A percentile compares a stretch with the other conserved stretches of the same genome.
phyloP scores from a whole-genome alignment of 1,284 basidiomycete genomes.

The Mrakiaceae sp. region DNA sequence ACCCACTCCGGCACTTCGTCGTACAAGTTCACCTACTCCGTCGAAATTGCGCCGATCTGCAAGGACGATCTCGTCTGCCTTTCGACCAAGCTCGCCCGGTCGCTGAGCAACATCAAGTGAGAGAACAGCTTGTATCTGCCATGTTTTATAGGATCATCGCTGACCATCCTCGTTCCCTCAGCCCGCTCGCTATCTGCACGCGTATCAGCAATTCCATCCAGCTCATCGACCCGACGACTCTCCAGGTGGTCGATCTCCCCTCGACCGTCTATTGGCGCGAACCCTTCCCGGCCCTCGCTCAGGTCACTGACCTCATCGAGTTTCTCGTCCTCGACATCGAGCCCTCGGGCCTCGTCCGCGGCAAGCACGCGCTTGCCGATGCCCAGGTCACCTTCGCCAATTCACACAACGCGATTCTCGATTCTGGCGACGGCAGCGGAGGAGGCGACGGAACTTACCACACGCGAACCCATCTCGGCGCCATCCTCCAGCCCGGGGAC shows the following conservation, averaged over 20 bases:
- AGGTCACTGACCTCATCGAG: constrained; percentile 76
- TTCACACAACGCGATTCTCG: constrained; percentile 6
- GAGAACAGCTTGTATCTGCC: constrained; percentile 10
- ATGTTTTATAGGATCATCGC: background rate
- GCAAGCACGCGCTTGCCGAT: constrained; percentile 78
- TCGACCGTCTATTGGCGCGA: constrained; percentile 80
- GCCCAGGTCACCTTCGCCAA: constrained; percentile 83
- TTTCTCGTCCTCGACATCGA: constrained; percentile 94
- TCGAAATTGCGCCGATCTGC: constrained; percentile 93
- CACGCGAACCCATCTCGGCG: constrained; percentile 90
- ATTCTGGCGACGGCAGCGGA: constrained; percentile 18
- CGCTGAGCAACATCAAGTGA: constrained; percentile 68
- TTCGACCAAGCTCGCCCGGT: constrained; percentile 66
- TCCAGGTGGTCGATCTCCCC: constrained; percentile 71
- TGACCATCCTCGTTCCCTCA: constrained; percentile 18
- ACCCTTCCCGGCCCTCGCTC: constrained; percentile 74
- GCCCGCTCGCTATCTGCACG: constrained; percentile 72
- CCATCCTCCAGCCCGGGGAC: constrained; percentile 90
- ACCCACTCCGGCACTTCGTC: constrained; percentile 86
- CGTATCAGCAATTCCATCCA: constrained; percentile 88
- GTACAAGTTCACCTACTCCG: constrained; percentile 96
- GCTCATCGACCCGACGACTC: constrained; percentile 75
- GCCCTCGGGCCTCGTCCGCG: constrained; percentile 55
- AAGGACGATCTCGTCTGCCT: constrained; percentile 95
- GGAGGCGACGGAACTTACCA: constrained; percentile 72